Evolutionary conservation across 768 basidiomycete species (phyloP).

Genomic region (Russula earlei): DNA sequence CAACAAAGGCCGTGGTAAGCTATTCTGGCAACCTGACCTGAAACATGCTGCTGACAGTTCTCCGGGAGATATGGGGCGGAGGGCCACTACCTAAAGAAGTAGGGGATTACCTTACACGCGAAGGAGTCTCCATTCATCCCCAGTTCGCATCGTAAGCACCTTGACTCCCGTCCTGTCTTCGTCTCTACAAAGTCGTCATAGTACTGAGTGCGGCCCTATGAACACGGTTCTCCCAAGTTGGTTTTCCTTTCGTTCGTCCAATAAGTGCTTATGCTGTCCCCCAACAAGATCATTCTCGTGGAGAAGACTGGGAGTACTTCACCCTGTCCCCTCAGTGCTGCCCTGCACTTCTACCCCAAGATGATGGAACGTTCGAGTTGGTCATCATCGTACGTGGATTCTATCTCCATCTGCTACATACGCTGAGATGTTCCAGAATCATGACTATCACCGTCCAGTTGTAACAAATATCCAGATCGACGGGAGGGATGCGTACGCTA

Average conservation of each 20-base stretch:
- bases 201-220: conserved; percentile 21
- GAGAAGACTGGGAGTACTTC: conserved; percentile 23
- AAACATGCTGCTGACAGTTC: not conserved
- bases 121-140: conserved; percentile 21
- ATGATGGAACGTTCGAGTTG: conserved; percentile 20
- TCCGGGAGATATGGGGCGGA: conserved; percentile 25
- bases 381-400: conserved; percentile 19
- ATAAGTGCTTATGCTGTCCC: not conserved
- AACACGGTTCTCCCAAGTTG: conserved; percentile 20
- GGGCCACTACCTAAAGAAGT: conserved; percentile 23
- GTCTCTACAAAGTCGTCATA: not conserved
- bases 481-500: conserved; percentile 34
- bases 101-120: conserved; percentile 21
- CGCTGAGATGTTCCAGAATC: conserved; percentile 14
- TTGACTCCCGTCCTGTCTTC: not conserved
- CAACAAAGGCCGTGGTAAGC: conserved; percentile 22
- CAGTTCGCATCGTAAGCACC: conserved; percentile 21
- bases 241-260: not conserved
- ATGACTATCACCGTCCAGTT: conserved; percentile 19
- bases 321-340: conserved; percentile 17
- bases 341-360: conserved; percentile 18
- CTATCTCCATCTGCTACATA: not conserved
- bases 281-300: conserved; percentile 9
- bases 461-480: conserved; percentile 29
- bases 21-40: not conserved